Evolutionary conservation across 768 basidiomycete species (phyloP), one percentile per base, ranked within the genome.

Genomic region (Tricholoma terreum): DNA sequence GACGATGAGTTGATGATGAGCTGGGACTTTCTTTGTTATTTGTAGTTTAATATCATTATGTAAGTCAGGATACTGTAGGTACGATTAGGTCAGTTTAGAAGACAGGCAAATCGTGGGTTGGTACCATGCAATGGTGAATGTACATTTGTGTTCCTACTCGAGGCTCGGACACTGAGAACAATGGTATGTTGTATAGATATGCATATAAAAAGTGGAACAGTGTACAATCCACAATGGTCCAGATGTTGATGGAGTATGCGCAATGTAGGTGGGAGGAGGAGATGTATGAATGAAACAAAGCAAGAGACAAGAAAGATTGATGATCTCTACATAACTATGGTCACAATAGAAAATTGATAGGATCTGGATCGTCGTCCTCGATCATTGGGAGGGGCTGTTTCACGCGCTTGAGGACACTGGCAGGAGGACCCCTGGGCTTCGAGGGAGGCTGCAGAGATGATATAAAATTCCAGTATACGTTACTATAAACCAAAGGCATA

Each of bases 351-450:
- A 64, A 67, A 33, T 67, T 57, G 53, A 68, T 68, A n/a, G 67
- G 67, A 48, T 68, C 67, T n/a, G 67, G 67, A 1, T 66, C 67
- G 21, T 66, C 61, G 55, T 65, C 63, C 46, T 63, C 59, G 1
- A 66, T 57, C 14, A 27, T 57, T 21, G 63, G 67, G 9, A 58
- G 46, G 11, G 65, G 59, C 46, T 68, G 57, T 45, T 57, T 61
- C 17, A 68, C 59, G 21, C 65, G 65, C 36, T 59, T 43, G 55
- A 68, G 56, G 6, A 68, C 63, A 48, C 63, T 64, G 43, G 65
- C 61, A 17, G 59, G 64, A 10, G 61, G 63, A 30, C 57, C 38
- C 17, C 21, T 61, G 15, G 40, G 54, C 62, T 50, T 45, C 9
- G 35, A 33, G 6, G 21, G 4, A 30, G 45, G 48, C 34, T 46